phyloP scores from a whole-genome alignment of 208 protist species.

The Porcisia deanei region DNA sequence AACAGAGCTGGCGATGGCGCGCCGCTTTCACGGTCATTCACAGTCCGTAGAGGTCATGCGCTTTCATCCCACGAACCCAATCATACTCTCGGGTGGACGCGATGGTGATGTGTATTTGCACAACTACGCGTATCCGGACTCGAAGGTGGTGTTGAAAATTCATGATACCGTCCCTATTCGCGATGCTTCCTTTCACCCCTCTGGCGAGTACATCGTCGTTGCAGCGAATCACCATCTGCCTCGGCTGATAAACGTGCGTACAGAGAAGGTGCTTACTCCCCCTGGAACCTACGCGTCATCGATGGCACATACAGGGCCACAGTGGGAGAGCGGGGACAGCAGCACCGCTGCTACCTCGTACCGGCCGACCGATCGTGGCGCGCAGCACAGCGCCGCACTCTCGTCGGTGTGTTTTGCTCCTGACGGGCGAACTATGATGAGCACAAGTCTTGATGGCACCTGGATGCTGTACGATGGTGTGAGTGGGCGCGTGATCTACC shows the following conservation, averaged over 20 bases:
- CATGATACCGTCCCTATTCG: slow-evolving; percentile 78
- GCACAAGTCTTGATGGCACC: slow-evolving; percentile 69
- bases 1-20: slow-evolving; percentile 71
- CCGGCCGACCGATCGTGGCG: slow-evolving; percentile 20
- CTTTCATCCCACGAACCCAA: slow-evolving; percentile 71
- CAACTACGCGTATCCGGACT: slow-evolving; percentile 66
- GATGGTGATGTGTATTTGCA: slow-evolving; percentile 71
- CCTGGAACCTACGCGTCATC: slow-evolving; percentile 34
- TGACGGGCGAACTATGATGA: slow-evolving; percentile 70
- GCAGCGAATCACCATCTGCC: slow-evolving; percentile 74
- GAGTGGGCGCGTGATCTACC: slow-evolving; percentile 62
- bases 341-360: slow-evolving; percentile 1
- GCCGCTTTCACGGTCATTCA: slow-evolving; percentile 69
- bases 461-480: slow-evolving; percentile 80
- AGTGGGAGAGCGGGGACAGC: slow-evolving; percentile 17
- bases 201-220: slow-evolving; percentile 79
- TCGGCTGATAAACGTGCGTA: slow-evolving; percentile 73
- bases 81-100: slow-evolving; percentile 64
- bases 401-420: slow-evolving; percentile 53
- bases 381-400: slow-evolving; percentile 70
- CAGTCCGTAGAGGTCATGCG: slow-evolving; percentile 77
- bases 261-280: slow-evolving; percentile 58
- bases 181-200: slow-evolving; percentile 69
- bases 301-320: slow-evolving; percentile 4
- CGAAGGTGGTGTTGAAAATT: slow-evolving; percentile 57